A percentile compares a stretch with the other conserved stretches of the same genome.
phyloP scores from a whole-genome alignment of 1,284 basidiomycete species.

The Apiotrichum siamense region DNA sequence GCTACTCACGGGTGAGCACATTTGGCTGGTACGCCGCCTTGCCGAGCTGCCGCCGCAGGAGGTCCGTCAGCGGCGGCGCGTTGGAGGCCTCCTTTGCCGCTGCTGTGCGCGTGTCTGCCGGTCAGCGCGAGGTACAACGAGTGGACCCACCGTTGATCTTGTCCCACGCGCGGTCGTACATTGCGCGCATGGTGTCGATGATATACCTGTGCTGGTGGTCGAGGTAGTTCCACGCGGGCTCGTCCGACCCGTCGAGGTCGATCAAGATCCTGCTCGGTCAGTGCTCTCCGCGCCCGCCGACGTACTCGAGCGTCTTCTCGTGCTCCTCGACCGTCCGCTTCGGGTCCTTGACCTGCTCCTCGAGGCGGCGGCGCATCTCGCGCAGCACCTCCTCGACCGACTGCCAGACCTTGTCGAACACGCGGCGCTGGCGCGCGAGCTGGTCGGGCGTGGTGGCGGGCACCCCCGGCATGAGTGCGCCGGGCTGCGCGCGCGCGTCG shows the following conservation, averaged over 20 bases:
- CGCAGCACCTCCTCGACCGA: constrained; percentile 92
- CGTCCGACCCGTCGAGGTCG: constrained; percentile 67
- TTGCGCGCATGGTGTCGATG: constrained; percentile 65
- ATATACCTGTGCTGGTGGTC: constrained; percentile 88
- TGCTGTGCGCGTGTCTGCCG: not conserved
- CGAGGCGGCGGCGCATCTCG: constrained; percentile 77
- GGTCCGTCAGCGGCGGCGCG: constrained; percentile 26
- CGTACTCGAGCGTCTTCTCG: constrained; percentile 93
- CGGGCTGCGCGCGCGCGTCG: constrained; percentile 64
- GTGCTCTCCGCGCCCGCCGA: not conserved
- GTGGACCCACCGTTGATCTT: constrained; percentile 51
- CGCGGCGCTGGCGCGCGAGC: constrained; percentile 73
- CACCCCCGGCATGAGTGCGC: constrained; percentile 61
- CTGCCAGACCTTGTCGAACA: constrained; percentile 93
- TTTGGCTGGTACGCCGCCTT: constrained; percentile 25
- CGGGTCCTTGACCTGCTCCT: constrained; percentile 71
- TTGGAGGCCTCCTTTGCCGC: constrained; percentile 22
- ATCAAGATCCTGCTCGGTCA: constrained; percentile 62
- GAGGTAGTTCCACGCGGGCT: constrained; percentile 89
- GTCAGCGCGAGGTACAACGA: not conserved
- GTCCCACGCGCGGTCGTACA: constrained; percentile 57
- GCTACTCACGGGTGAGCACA: constrained; percentile 55
- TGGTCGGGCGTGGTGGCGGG: constrained; percentile 52
- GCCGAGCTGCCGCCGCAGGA: constrained; percentile 29
- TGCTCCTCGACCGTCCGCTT: constrained; percentile 78